Percentiles rank a stretch among this genome's conserved stretches.
Evolutionary conservation across 306 rosid genomes (phyloP).

Genomic region (Inga leiocalycina): DNA sequence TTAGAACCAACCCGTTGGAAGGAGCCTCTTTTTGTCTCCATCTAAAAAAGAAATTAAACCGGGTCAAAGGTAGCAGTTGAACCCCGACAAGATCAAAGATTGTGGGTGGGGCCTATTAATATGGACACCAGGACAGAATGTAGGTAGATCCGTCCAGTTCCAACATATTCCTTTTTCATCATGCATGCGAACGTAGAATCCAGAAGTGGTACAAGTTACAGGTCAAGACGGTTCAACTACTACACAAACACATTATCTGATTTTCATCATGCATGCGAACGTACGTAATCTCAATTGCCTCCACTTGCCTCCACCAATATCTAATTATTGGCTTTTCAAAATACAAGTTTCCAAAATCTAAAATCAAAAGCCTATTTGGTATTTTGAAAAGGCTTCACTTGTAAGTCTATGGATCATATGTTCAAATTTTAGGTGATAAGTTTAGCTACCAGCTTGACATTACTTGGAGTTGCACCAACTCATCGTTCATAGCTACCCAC

Average conservation of each 20-base stretch:
- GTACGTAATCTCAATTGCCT: background rate
- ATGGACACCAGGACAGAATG: background rate
- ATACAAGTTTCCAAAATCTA: background rate
- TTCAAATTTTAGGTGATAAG: conserved; percentile 15
- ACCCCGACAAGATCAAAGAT: background rate
- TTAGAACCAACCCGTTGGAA: no score
- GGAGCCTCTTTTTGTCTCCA: background rate
- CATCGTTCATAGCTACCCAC: background rate
- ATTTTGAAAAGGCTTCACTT: background rate
- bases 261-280: background rate
- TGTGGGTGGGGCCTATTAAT: background rate
- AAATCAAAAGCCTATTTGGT: background rate
- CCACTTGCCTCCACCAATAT: background rate
- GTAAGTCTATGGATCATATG: background rate
- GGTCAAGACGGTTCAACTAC: conserved; percentile 8
- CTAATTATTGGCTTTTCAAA: background rate
- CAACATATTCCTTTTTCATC: background rate
- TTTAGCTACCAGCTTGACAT: background rate
- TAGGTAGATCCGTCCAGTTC: background rate
- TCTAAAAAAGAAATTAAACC: background rate
- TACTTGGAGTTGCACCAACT: background rate
- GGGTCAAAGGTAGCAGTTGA: background rate
- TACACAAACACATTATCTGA: background rate
- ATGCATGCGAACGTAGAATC: background rate
- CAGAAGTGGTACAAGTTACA: background rate